Conservation (phyloP, 169 alveolate genomes). For the Eimeria acervulina region DNA sequence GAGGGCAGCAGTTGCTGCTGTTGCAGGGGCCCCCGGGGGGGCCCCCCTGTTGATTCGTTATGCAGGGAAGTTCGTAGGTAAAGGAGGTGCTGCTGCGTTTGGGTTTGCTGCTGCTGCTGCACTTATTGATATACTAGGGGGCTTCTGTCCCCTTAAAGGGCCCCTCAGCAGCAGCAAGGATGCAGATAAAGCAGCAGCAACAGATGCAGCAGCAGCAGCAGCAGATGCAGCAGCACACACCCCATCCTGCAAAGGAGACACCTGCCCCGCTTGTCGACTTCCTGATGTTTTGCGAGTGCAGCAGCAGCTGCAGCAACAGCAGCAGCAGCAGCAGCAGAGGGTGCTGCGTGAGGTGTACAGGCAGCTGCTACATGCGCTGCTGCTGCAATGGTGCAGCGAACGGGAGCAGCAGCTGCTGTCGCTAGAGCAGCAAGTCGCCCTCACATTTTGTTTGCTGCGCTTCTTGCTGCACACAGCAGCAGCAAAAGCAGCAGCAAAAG, state of each 20-base stretch:
- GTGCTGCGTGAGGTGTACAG: not conserved
- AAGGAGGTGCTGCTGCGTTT: not conserved
- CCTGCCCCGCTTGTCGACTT: not conserved
- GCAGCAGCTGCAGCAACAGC: not conserved
- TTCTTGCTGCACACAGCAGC: not conserved
- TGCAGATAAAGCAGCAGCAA: not conserved
- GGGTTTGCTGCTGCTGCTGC: not conserved
- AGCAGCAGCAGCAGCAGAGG: not conserved
- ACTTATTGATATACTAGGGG: not conserved
- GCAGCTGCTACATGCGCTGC: slow-evolving; percentile 2
- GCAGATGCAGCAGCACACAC: not conserved
- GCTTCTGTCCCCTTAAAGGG: not conserved
- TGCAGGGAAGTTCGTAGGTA: not conserved
- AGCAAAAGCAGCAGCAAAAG: no score
- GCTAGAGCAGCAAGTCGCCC: not conserved
- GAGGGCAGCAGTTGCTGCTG: slow-evolving; percentile 12
- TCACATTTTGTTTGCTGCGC: slow-evolving; percentile 19
- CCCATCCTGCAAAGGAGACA: slow-evolving; percentile 23
- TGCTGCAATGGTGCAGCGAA: not conserved
- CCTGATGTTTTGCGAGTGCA: not conserved
- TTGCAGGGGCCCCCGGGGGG: not conserved
- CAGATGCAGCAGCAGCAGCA: slow-evolving; percentile 15
- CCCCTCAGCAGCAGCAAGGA: not conserved
- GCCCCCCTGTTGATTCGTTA: not conserved
- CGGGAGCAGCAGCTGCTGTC: slow-evolving; percentile 1